phyloP scores from a whole-genome alignment of 2,329 filamentous ascomycete species.

The Neonectria hederae region DNA sequence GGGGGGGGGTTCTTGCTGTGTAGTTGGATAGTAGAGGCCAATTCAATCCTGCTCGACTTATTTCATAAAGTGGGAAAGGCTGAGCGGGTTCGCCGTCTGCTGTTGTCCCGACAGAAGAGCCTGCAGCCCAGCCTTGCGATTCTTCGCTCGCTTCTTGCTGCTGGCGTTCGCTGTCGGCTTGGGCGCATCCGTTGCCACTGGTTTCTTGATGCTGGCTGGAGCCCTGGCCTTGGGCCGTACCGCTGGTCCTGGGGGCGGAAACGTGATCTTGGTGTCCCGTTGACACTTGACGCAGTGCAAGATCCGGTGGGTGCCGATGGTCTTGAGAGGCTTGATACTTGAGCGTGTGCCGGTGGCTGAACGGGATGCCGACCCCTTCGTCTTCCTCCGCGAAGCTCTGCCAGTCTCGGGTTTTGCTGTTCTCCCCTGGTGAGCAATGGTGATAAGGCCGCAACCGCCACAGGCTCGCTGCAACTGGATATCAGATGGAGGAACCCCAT shows the following conservation, averaged over 20 bases:
- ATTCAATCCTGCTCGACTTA: slow-evolving; percentile 23
- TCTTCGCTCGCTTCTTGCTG: slow-evolving; percentile 73
- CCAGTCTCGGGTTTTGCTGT: slow-evolving; percentile 50
- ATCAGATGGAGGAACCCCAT: slow-evolving; percentile 56
- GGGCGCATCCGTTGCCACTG: slow-evolving; percentile 38
- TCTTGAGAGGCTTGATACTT: background rate
- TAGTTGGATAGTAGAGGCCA: background rate
- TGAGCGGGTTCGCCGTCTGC: slow-evolving; percentile 55
- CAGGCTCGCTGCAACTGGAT: slow-evolving; percentile 65
- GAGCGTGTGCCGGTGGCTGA: background rate
- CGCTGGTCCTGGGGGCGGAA: slow-evolving; percentile 51
- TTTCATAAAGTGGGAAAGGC: slow-evolving; percentile 65
- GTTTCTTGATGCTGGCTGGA: slow-evolving; percentile 33
- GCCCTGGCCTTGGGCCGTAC: slow-evolving; percentile 37
- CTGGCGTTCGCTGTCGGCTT: slow-evolving; percentile 60
- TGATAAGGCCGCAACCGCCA: slow-evolving; percentile 68
- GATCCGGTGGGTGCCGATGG: slow-evolving; percentile 49
- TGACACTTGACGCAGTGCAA: slow-evolving; percentile 58
- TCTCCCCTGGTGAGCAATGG: slow-evolving; percentile 61
- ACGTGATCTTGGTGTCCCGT: slow-evolving; percentile 52
- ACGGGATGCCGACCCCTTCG: slow-evolving; percentile 13
- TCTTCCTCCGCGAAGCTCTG: slow-evolving; percentile 22
- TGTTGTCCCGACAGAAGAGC: slow-evolving; percentile 67
- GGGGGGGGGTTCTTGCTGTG: no score
- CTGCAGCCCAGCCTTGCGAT: slow-evolving; percentile 72